Evolutionary conservation across 2,329 filamentous ascomycete genomes (phyloP), one percentile per base, ranked within the genome.

Genomic region (Periconia sp.): DNA sequence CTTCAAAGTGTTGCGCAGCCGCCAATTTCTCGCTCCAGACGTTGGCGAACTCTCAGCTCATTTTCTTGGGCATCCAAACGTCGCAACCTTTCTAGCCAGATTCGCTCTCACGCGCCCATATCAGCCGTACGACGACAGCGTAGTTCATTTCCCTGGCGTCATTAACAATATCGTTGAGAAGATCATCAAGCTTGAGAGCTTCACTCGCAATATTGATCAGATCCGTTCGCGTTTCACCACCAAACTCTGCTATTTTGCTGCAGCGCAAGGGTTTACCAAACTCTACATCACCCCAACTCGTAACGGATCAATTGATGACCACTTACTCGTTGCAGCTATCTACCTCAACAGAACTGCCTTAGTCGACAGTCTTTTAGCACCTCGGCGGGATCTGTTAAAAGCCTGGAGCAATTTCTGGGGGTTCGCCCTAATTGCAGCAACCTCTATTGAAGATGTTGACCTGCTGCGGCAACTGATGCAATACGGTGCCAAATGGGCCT

Each of bases 301-400:
- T 12, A 26, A 29, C 18, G 6, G 5, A 4, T 8, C 30, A 15
- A 15, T 39, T 18, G 18, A 17, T 1, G 9, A 39, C 22, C 29
- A 29, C 21, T 21, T 37, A n/a, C 25, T 43, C 11, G 18, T 43
- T 21, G 33, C 33, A 22, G 40, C 40, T 15, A 33, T 43, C 7
- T 37, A 37, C 16, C 26, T 32, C n/a, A 22, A 30, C 2, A 35
- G 19, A 10, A 3, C 16, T 13, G 10, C 16, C 13, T 12, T 39
- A 7, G n/a, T 39, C 9, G 13, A 29, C n/a, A 31, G 22, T 5
- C 24, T 39, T n/a, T n/a, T n/a, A n/a, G n/a, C n/a, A 13, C 15
- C 7, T 15, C 5, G 26, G 12, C 7, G 16, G 16, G 26, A 30
- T 30, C 6, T 13, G 7, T 30, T n/a, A 30, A 15, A n/a, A 7